A percentile compares a stretch with the other conserved stretches of the same genome.
Conservation (phyloP, 2,329 filamentous ascomycete genomes). For the Nigrospora oryzae region DNA sequence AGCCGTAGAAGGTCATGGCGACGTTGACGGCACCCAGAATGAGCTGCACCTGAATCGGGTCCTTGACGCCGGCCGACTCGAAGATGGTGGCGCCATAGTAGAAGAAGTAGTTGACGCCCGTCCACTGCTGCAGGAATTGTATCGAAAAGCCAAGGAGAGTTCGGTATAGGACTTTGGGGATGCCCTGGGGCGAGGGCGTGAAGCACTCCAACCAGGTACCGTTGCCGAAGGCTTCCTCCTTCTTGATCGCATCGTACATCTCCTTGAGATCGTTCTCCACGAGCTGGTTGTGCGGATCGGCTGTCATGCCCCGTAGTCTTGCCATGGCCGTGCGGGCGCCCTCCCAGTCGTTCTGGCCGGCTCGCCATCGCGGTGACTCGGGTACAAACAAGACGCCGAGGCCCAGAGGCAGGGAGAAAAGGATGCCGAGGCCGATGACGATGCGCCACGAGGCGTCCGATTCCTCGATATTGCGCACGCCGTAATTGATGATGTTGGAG, state of each 20-base stretch:
- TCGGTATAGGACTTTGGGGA: slow-evolving; percentile 54
- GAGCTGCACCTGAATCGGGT: slow-evolving; percentile 60
- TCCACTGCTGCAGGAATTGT: slow-evolving; percentile 62
- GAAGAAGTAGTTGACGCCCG: slow-evolving; percentile 52
- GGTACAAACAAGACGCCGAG: slow-evolving; percentile 44
- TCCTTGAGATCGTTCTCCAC: slow-evolving; percentile 45
- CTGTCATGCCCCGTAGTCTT: slow-evolving; percentile 40
- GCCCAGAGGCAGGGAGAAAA: slow-evolving; percentile 42
- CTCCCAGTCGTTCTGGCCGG: slow-evolving; percentile 35
- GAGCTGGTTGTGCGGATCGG: slow-evolving; percentile 32
- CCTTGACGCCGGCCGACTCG: slow-evolving; percentile 53
- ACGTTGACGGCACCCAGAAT: slow-evolving; percentile 64
- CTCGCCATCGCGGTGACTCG: slow-evolving; percentile 50
- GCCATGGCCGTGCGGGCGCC: slow-evolving; percentile 41
- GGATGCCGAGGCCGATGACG: slow-evolving; percentile 47
- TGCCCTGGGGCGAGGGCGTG: slow-evolving; percentile 34
- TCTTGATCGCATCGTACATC: slow-evolving; percentile 38
- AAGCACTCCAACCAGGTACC: slow-evolving; percentile 54
- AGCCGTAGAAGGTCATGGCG: slow-evolving; percentile 54
- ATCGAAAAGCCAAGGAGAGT: slow-evolving; percentile 54
- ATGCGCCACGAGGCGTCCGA: slow-evolving; percentile 49
- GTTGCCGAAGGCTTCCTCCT: slow-evolving; percentile 33
- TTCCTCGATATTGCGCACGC: slow-evolving; percentile 32
- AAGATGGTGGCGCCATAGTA: slow-evolving; percentile 65
- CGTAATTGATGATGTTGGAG: slow-evolving; percentile 46